These are phyloP conservation scores for Xylaria curta DNA, from an alignment of 495 filamentous ascomycete species.

Conservation along the genomic window DNA sequence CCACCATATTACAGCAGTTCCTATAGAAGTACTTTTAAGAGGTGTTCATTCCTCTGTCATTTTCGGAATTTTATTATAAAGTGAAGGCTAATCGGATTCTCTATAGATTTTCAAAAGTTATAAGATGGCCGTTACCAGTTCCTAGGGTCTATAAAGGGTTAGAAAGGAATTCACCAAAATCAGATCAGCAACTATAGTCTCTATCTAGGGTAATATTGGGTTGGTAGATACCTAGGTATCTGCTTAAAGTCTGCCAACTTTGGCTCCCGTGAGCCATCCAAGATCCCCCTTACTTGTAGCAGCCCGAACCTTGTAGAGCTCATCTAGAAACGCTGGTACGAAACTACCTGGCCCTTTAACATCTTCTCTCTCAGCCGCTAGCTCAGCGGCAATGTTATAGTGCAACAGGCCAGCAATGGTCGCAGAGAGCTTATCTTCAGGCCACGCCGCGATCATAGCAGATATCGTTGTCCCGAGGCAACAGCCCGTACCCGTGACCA, in stretches of 20 bases:
- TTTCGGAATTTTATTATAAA: background rate
- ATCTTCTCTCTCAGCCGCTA: constrained; percentile 65
- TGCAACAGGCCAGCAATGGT: constrained; percentile 72
- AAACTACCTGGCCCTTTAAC: constrained; percentile 86
- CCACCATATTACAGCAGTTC: background rate
- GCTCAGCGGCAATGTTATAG: constrained; percentile 87
- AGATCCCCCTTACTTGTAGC: constrained; percentile 55
- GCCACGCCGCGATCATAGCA: constrained; percentile 67
- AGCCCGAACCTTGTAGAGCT: constrained; percentile 59
- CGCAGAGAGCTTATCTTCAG: constrained; percentile 69
- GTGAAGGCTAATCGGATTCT: background rate
- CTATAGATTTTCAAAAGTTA: background rate
- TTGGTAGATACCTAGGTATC: background rate
- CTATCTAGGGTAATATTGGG: background rate
- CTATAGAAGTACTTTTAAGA: background rate
- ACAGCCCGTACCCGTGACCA: constrained; percentile 89
- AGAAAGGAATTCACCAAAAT: background rate
- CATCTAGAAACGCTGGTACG: constrained; percentile 84
- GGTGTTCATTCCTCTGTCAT: background rate
- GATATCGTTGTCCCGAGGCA: constrained; percentile 82
- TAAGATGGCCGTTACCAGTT: no score
- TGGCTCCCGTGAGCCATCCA: constrained; percentile 63
- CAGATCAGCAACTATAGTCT: background rate
- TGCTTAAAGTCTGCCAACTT: constrained; percentile 44
- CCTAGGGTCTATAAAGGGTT: no score